Base-by-base conservation (phyloP, 2,329 filamentous ascomycete genomes). In the Cladosporium sphaerospermum region DNA sequence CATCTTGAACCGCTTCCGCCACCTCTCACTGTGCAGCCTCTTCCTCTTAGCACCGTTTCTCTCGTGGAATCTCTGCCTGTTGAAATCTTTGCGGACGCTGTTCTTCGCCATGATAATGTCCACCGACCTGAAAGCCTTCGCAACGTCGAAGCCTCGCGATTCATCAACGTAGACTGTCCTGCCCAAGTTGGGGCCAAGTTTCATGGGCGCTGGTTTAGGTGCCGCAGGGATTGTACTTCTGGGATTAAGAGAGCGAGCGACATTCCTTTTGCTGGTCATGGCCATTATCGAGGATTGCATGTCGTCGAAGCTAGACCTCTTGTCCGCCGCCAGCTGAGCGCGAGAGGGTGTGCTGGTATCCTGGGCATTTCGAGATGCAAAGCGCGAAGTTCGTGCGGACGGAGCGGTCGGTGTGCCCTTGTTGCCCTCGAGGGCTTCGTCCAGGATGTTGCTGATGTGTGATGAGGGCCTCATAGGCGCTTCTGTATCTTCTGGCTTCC, bases 41-140 rank as follows among this genome's bases (percentile, higher is more conserved):
- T 93, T 95, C 70, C 84, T 78, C 79, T 87, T 89, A 63, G 89
- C 63, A 2, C 88, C 89, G 0, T 79, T 78, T 44, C 89, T 74
- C 75, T 93, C 88, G 69, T 95, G 85, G 63, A 82, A 88, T 58
- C 76, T 75, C 71, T 93, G 88, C 57, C 62, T 67, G 16, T 69
- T 67, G 50, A 75, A 75, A 61, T 89, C 83, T 2, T 45, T 54
- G 59, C 70, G 75, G 47, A 93, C 72, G 41, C 70, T 75, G 64
- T 92, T 90, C 62, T 71, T 68, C 39, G 64, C 61, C 59, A 76
- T 71, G 49, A 71, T 58, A 10, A 66, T 62, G 18, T 74, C 72
- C 57, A 83, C 58, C 57, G 64, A 67, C 40, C 67, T 63, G 58
- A 80, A 73, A 0, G 75, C 77, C 33, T 71, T 59, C 4, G 71